Conservation (phyloP, 2,329 filamentous ascomycete species). For the Fusarium sp. region DNA sequence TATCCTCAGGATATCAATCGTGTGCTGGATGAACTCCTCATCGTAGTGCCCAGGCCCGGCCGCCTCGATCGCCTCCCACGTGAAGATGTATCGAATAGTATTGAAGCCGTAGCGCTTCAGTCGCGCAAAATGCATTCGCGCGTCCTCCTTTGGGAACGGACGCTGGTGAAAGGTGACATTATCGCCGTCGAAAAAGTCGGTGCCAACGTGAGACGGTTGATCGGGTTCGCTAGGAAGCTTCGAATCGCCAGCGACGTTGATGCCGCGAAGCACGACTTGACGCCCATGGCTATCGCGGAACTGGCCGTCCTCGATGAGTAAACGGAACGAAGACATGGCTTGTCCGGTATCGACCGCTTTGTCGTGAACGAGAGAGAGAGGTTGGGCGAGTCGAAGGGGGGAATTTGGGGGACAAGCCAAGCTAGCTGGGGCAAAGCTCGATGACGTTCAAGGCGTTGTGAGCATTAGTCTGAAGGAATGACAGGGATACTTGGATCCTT, state of each 20-base stretch:
- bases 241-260: conserved; percentile 90
- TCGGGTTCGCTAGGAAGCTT: conserved; percentile 87
- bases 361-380: conserved; percentile 13
- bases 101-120: conserved; percentile 93
- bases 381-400: conserved; percentile 6
- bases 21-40: conserved; percentile 91
- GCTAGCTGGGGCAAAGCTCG: conserved; percentile 22
- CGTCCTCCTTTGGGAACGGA: conserved; percentile 83
- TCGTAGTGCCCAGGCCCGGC: conserved; percentile 91
- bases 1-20: conserved; percentile 80
- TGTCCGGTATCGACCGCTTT: conserved; percentile 11
- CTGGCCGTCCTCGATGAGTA: conserved; percentile 83
- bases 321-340: conserved; percentile 74
- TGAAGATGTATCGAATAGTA: conserved; percentile 94
- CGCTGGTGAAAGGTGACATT: conserved; percentile 86
- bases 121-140: conserved; percentile 83
- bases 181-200: conserved; percentile 92
- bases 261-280: conserved; percentile 87
- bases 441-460: conserved; percentile 39
- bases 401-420: conserved; percentile 29
- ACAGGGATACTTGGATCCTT: conserved; percentile 16
- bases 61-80: conserved; percentile 98
- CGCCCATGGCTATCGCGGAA: conserved; percentile 85
- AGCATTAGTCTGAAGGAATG: conserved; percentile 1
- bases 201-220: conserved; percentile 76